Percentiles rank a stretch among this genome's conserved stretches.
Conservation (phyloP, 1,284 basidiomycete genomes). For the Volvariella volvacea region DNA sequence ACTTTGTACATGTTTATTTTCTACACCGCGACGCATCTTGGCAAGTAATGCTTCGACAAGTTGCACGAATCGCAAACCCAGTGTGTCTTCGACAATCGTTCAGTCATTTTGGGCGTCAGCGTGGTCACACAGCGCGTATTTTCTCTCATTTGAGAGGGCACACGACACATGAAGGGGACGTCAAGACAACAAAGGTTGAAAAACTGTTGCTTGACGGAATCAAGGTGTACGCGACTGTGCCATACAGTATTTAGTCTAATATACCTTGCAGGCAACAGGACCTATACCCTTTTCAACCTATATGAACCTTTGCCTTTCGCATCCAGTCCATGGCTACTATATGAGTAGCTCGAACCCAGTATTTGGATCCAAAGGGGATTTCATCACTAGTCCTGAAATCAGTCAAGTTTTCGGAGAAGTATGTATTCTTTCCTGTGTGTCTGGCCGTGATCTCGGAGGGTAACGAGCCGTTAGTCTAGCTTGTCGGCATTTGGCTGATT, state of each 20-base stretch:
- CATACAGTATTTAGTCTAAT: too few relatives aligned
- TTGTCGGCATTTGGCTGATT: conserved; percentile 83
- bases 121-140: too few relatives aligned
- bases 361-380: conserved; percentile 88
- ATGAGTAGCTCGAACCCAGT: conserved; percentile 68
- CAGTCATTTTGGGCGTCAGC: too few relatives aligned
- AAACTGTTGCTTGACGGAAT: conserved; percentile 62
- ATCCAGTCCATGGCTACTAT: conserved; percentile 89
- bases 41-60: too few relatives aligned
- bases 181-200: conserved; percentile 38
- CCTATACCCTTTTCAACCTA: conserved; percentile 83
- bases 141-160: too few relatives aligned
- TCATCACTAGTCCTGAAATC: conserved; percentile 96
- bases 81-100: too few relatives aligned
- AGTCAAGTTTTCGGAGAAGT: conserved; percentile 97
- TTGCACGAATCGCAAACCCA: too few relatives aligned
- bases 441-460: conserved; percentile 14
- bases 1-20: too few relatives aligned
- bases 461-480: conserved; percentile 45
- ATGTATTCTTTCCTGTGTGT: conserved; percentile 16
- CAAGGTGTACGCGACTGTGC: conserved; percentile 39
- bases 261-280: conserved; percentile 84
- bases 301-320: conserved; percentile 84
- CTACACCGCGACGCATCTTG: too few relatives aligned
- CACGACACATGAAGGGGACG: too few relatives aligned